Conservation (phyloP, 2,329 filamentous ascomycete species). For the Exophiala xenobiotica region DNA sequence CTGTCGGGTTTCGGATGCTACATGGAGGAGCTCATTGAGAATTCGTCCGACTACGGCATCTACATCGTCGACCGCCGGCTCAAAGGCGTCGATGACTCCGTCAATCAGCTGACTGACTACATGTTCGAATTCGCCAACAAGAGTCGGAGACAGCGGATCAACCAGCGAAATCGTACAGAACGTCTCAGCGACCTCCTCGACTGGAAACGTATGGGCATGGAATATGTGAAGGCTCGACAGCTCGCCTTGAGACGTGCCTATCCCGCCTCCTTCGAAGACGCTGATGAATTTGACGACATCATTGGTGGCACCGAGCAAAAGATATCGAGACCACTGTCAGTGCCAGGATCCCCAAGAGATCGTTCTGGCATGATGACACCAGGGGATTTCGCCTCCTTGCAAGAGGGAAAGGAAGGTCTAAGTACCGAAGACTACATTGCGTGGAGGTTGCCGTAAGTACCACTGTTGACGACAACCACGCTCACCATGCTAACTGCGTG, state of each 20-base stretch:
- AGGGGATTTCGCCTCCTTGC: slow-evolving; percentile 92
- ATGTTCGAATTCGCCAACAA: slow-evolving; percentile 96
- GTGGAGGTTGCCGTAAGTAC: slow-evolving; percentile 97
- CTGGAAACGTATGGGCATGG: slow-evolving; percentile 99
- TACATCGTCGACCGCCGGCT: slow-evolving; percentile 95
- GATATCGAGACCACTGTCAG: slow-evolving; percentile 90
- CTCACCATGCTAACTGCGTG: slow-evolving; percentile 3
- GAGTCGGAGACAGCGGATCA: slow-evolving; percentile 94
- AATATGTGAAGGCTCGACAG: slow-evolving; percentile 97
- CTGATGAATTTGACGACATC: slow-evolving; percentile 81
- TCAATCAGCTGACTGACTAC: slow-evolving; percentile 86
- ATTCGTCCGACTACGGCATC: slow-evolving; percentile 96
- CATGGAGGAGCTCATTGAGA: slow-evolving; percentile 99
- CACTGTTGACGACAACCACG: no score
- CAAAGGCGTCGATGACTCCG: slow-evolving; percentile 95
- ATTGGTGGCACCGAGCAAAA: slow-evolving; percentile 92
- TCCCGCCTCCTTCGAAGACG: slow-evolving; percentile 74
- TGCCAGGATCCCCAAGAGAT: slow-evolving; percentile 88
- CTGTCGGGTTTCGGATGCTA: slow-evolving; percentile 97
- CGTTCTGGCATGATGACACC: slow-evolving; percentile 98
- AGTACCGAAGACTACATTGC: slow-evolving; percentile 97
- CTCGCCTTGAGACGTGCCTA: slow-evolving; percentile 89
- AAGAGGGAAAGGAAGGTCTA: slow-evolving; percentile 89
- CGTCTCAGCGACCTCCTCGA: slow-evolving; percentile 90
- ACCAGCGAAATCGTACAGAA: slow-evolving; percentile 96